Percentiles rank a stretch among this genome's conserved stretches.
Evolutionary conservation across 2,329 filamentous ascomycete genomes (phyloP).

Genomic region (Calcarisporium arbuscula): DNA sequence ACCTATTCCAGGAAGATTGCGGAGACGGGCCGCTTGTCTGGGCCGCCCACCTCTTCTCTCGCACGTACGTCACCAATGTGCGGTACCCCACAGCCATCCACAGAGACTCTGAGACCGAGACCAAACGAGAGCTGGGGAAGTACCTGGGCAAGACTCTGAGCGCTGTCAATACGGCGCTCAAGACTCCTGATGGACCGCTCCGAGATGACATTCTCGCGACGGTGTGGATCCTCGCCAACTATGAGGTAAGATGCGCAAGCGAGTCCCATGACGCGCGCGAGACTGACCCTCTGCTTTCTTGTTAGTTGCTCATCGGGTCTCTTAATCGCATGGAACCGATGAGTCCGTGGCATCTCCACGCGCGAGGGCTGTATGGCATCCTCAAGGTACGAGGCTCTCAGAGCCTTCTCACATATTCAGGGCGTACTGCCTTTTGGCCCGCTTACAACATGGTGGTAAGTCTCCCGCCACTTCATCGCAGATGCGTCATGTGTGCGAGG

Average conservation of each 20-base stretch:
- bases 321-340: conserved; percentile 16
- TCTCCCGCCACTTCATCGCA: no score
- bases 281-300: conserved; percentile 14
- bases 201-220: conserved; percentile 31
- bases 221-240: conserved; percentile 33
- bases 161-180: conserved; percentile 31
- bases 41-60: conserved; percentile 33
- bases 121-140: conserved; percentile 24
- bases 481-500: no score
- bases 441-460: conserved; percentile 31
- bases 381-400: conserved; percentile 25
- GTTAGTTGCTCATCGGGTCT: conserved; percentile 31
- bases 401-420: conserved; percentile 15
- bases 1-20: conserved; percentile 18
- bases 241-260: conserved; percentile 23
- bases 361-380: conserved; percentile 28
- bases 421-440: conserved; percentile 30
- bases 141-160: conserved; percentile 31
- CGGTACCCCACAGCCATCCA: conserved; percentile 23
- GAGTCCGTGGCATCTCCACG: conserved; percentile 32
- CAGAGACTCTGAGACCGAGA: conserved; percentile 17
- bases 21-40: conserved; percentile 27
- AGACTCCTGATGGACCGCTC: conserved; percentile 18
- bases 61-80: conserved; percentile 32
- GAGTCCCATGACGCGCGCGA: no score